Percentiles rank a stretch among this genome's conserved stretches.
phyloP scores from a whole-genome alignment of 345 rosid genomes.

The Hevea brasiliensis region DNA sequence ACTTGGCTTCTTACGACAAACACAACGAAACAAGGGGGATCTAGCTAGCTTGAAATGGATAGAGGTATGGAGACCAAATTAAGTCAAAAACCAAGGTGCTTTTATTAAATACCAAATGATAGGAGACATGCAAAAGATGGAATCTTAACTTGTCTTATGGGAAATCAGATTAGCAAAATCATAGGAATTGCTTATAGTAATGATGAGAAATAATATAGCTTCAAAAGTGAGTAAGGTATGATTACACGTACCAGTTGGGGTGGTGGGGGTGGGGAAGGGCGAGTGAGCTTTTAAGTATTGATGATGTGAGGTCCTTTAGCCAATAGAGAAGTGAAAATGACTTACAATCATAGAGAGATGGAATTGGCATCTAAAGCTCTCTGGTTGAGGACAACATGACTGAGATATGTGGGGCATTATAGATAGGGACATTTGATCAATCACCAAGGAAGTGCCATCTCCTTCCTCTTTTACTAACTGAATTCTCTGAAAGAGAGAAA shows the following conservation, averaged over 20 bases:
- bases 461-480: constrained; percentile 2
- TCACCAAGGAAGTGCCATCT: constrained; percentile 30
- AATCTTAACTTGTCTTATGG: constrained; percentile 1
- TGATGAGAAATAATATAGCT: neutral
- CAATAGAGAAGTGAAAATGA: constrained; percentile 49
- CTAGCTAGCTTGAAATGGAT: too few relatives aligned
- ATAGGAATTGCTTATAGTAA: neutral
- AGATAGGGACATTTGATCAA: constrained; percentile 38
- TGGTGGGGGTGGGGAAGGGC: constrained; percentile 12
- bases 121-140: constrained; percentile 20
- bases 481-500: neutral
- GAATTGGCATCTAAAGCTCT: constrained; percentile 49
- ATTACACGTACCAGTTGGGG: constrained; percentile 38
- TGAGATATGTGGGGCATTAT: constrained; percentile 46
- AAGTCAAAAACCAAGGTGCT: too few relatives aligned
- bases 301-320: constrained; percentile 44
- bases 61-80: too few relatives aligned
- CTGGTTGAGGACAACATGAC: constrained; percentile 46
- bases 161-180: constrained; percentile 13
- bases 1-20: neutral
- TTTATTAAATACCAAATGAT: neutral
- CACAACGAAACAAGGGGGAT: neutral
- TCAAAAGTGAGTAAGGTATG: constrained; percentile 21
- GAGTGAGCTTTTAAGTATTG: constrained; percentile 21
- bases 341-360: constrained; percentile 51